Base-by-base conservation (phyloP, 2,329 filamentous ascomycete genomes). In the Pseudovirgaria hyperparasitica region DNA sequence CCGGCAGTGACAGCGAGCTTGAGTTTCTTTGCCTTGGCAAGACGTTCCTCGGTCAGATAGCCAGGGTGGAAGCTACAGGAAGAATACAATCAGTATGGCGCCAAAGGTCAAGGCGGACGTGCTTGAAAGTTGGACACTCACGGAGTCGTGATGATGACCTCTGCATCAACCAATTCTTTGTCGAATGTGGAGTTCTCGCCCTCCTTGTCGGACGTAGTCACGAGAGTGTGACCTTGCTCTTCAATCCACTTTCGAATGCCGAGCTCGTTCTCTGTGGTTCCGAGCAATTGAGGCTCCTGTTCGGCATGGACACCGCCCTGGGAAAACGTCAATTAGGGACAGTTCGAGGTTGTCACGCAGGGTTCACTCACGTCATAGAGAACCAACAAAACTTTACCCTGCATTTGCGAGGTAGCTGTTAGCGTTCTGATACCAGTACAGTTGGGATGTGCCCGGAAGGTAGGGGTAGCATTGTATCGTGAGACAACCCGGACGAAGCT, bases 111-210 rank as follows among this genome's bases (percentile, higher is more conserved):
- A n/a, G n/a, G 10, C 18, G 6, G 9, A 14, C 4, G 14, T 10
- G 10, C 13, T 7, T 10, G 6, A 16, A 11, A 26, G 19, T 26
- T 9, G 9, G 13, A 33, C 17, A 45, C 67, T 48, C 59, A 93
- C 81, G 90, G 90, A 32, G 90, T 98, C 44, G 90, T 98, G 63
- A 98, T 96, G 71, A 98, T 96, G 60, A 98, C 70, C 62, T 98
- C 90, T 36, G 90, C 85, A 54, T 96, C 90, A 36, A 90, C 85
- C 29, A 98, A 73, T 65, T 98, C 84, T 66, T 86, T 72, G 62
- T 96, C 90, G 45, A 98, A 96, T 42, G 70, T 80, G 35, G 87
- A 96, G 70, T 79, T 72, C 64, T 84, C 80, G 41, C 84, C 80
- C 46, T 98, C 90, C 70, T 98, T 98, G 70, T 94, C 84, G 23